Percentiles rank a stretch among this genome's conserved stretches.
These are phyloP conservation scores for Heterobasidion occidentale DNA, from an alignment of 1,284 basidiomycete species.

Conservation along the genomic window DNA sequence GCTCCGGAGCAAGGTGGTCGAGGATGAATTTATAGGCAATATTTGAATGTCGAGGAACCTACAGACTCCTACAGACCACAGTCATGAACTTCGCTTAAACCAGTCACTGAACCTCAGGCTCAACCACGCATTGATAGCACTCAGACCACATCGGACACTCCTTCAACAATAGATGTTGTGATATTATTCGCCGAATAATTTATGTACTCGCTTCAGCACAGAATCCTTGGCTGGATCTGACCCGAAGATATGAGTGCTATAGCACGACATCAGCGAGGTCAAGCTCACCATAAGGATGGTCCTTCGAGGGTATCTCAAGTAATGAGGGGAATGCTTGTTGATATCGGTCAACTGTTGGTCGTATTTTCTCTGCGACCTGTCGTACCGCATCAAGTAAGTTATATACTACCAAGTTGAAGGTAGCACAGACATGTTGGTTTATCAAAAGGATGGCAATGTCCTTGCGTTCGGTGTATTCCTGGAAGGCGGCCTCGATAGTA, in stretches of 20 bases:
- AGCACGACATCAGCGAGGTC: neutral
- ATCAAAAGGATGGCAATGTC: conserved; percentile 95
- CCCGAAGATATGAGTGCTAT: conserved; percentile 3
- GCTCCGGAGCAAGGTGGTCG: too few species aligned
- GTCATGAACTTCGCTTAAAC: too few species aligned
- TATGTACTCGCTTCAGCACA: conserved; percentile 95
- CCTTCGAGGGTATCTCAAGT: conserved; percentile 95
- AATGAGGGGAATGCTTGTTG: conserved; percentile 94
- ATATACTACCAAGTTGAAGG: neutral
- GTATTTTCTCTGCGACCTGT: conserved; percentile 93
- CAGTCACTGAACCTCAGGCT: too few species aligned
- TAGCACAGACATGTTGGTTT: conserved; percentile 82
- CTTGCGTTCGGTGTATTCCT: conserved; percentile 87
- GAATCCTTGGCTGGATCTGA: conserved; percentile 96
- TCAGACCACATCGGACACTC: neutral
- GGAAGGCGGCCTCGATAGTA: conserved; percentile 83
- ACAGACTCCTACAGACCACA: too few species aligned
- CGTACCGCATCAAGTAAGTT: neutral
- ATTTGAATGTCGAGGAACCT: too few species aligned
- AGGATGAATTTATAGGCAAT: too few species aligned
- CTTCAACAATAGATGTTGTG: neutral
- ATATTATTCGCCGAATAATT: conserved; percentile 80
- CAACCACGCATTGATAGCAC: too few species aligned
- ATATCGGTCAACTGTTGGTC: conserved; percentile 92
- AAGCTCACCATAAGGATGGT: conserved; percentile 79